Evolutionary conservation across 2,329 filamentous ascomycete species (phyloP).

Genomic region (Pezicula carpinea): DNA sequence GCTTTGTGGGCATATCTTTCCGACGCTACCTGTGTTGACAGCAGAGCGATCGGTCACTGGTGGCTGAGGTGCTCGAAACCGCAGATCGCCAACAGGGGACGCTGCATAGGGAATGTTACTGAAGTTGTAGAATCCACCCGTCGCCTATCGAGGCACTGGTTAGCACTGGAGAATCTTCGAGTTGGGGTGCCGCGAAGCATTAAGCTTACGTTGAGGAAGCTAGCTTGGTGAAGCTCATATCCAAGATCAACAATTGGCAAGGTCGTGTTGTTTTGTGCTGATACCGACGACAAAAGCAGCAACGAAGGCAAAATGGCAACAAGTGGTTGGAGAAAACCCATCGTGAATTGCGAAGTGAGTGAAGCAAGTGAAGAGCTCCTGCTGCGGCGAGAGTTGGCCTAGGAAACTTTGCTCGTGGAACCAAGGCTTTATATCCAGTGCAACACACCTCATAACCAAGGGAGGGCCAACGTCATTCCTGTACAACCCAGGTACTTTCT

Average conservation of each 20-base stretch:
- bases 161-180: neutral
- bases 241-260: neutral
- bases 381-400: too few relatives aligned
- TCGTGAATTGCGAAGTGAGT: too few relatives aligned
- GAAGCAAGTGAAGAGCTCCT: too few relatives aligned
- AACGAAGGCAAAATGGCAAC: neutral
- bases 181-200: neutral
- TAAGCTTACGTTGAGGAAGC: neutral
- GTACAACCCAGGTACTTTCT: too few relatives aligned
- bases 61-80: constrained; percentile 37
- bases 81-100: constrained; percentile 34
- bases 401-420: too few relatives aligned
- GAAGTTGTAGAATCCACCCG: neutral
- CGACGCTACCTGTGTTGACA: constrained; percentile 26
- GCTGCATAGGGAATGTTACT: constrained; percentile 37
- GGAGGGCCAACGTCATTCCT: too few relatives aligned
- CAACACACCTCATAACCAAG: too few relatives aligned
- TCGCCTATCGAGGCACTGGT: neutral
- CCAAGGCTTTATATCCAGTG: too few relatives aligned
- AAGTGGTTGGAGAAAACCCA: too few relatives aligned
- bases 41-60: constrained; percentile 17
- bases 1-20: constrained; percentile 30
- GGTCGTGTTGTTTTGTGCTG: neutral
- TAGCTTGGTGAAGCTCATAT: neutral
- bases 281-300: neutral